Percentiles rank a stretch among this genome's conserved stretches.
phyloP scores from a whole-genome alignment of 1,284 basidiomycete genomes.

The Trametes polyzona region DNA sequence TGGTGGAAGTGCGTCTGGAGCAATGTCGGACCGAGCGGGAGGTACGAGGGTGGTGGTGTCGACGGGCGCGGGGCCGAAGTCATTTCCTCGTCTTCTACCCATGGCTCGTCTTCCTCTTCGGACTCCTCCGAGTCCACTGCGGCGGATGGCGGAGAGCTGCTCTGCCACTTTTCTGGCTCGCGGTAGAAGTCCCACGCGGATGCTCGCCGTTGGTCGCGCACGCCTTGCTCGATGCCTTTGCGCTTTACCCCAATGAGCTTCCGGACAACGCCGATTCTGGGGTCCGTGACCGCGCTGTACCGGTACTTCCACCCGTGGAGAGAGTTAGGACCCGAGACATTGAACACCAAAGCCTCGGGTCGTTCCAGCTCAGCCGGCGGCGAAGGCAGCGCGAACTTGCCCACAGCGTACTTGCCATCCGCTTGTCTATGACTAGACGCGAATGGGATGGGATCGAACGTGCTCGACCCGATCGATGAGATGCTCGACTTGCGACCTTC shows the following conservation, averaged over 20 bases:
- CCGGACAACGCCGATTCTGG: slow-evolving; percentile 63
- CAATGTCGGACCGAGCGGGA: slow-evolving; percentile 68
- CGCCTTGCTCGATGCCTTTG: slow-evolving; percentile 44
- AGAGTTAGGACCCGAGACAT: neutral
- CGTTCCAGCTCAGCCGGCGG: slow-evolving; percentile 56
- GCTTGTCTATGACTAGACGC: slow-evolving; percentile 57
- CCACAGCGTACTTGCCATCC: slow-evolving; percentile 73
- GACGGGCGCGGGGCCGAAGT: slow-evolving; percentile 53
- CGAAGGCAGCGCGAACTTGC: slow-evolving; percentile 75
- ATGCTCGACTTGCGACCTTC: slow-evolving; percentile 17
- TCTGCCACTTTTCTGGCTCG: slow-evolving; percentile 53
- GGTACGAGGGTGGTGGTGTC: slow-evolving; percentile 69
- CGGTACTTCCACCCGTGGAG: slow-evolving; percentile 47
- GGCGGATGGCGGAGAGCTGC: slow-evolving; percentile 32
- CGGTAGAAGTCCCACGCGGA: slow-evolving; percentile 41
- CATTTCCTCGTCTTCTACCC: slow-evolving; percentile 41
- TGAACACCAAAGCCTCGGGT: slow-evolving; percentile 32
- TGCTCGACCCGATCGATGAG: slow-evolving; percentile 21
- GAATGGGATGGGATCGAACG: slow-evolving; percentile 75
- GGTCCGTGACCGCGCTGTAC: slow-evolving; percentile 67
- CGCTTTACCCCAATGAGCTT: slow-evolving; percentile 70
- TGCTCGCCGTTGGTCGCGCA: slow-evolving; percentile 34
- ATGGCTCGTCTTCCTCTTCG: slow-evolving; percentile 43
- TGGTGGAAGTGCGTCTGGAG: slow-evolving; percentile 70
- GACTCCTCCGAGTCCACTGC: slow-evolving; percentile 37